A percentile compares a stretch with the other conserved stretches of the same genome.
These are phyloP conservation scores for Xerocomus brunneocitrinus DNA, from an alignment of 768 basidiomycete species.

Conservation along the genomic window DNA sequence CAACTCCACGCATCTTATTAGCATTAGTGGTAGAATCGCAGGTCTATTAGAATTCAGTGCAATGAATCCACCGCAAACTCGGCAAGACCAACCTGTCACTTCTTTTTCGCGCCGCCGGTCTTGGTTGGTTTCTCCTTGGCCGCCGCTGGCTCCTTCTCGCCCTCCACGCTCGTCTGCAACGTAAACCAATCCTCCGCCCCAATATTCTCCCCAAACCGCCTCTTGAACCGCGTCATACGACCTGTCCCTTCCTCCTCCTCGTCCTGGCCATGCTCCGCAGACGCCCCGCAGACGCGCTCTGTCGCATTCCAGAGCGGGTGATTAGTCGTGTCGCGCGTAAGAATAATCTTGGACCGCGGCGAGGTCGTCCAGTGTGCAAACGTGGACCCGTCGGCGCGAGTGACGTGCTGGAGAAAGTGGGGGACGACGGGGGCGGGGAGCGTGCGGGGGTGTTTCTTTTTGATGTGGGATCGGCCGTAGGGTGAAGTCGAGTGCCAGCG, in stretches of 20 bases:
- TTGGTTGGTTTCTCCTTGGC: constrained; percentile 21
- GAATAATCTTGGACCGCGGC: constrained; percentile 66
- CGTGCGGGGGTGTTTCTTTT: constrained; percentile 59
- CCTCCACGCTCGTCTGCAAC: constrained; percentile 24
- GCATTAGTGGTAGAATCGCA: neutral
- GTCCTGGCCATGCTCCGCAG: constrained; percentile 43
- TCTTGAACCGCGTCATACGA: constrained; percentile 75
- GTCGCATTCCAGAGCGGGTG: constrained; percentile 83
- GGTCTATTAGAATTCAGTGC: neutral
- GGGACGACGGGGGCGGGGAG: constrained; percentile 84
- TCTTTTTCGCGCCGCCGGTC: constrained; percentile 14
- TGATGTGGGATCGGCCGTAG: constrained; percentile 81
- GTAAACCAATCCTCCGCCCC: constrained; percentile 30
- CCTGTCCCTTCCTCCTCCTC: constrained; percentile 73
- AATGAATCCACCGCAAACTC: neutral
- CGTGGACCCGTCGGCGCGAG: constrained; percentile 84
- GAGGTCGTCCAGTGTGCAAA: constrained; percentile 89
- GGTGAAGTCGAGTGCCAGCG: constrained; percentile 65
- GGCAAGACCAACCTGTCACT: constrained; percentile 3
- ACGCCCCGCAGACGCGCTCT: constrained; percentile 44
- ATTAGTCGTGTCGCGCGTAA: constrained; percentile 87
- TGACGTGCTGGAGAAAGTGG: constrained; percentile 79
- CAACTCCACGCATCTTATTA: neutral
- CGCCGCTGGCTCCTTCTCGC: constrained; percentile 26
- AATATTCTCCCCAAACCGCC: constrained; percentile 57